Base-by-base conservation (phyloP, 768 basidiomycete genomes). In the Amanita molliuscula region DNA sequence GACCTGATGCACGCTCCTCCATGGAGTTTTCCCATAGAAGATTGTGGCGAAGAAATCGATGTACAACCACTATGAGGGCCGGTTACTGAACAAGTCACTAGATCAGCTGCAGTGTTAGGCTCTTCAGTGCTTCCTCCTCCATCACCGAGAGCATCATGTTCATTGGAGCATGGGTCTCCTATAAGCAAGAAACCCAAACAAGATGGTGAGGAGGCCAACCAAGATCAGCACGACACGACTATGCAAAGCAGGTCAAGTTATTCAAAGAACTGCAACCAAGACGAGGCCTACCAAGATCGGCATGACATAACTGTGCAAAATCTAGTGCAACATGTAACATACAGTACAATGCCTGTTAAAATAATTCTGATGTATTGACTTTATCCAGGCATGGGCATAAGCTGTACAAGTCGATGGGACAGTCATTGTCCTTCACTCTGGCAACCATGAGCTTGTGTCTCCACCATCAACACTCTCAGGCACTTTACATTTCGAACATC, bases 311-410 rank as follows among this genome's bases (percentile, higher is more conserved):
- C 52, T 37, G 53, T 51, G 7, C 53, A 52, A 38, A 44, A 29
- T 52, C 38, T 58, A 37, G 55, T 58, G 45, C 58, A 59, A 52
- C 55, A 53, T 53, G 58, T 56, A 44, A 54, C 26, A 31, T 42
- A n/a, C 50, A 34, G 28, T 31, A 47, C 28, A 38, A 52, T 40
- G 26, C 29, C 41, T 49, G 33, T 49, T 34, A 38, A 53, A 50
- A 51, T 42, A 31, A 40, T 51, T 23, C 29, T 54, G 23, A 51
- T 40, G 28, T 47, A 13, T 50, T 21, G 21, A 54, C 33, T 51
- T 52, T 47, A 26, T 37, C 15, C 43, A 59, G 58, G 54, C 52
- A 13, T 58, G 58, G 58, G 48, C 56, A 34, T 49, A 58, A 44
- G 54, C 56, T 21, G 43, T 47, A 26, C n/a, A 20, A 29, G 34